Evolutionary conservation across 202 grass and related monocot species (phyloP).

Genomic region (Setaria viridis): DNA sequence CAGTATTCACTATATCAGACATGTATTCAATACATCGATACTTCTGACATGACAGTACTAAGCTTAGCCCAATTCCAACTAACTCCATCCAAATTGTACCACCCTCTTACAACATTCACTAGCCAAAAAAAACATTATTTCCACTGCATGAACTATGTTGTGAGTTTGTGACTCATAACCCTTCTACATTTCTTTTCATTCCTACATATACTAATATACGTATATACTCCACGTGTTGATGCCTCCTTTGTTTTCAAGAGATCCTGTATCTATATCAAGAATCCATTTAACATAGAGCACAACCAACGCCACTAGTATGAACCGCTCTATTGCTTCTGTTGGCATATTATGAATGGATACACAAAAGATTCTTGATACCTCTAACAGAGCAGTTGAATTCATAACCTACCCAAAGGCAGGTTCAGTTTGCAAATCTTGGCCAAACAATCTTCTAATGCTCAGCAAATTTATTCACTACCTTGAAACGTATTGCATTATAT

Average conservation of each 20-base stretch:
- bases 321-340: background rate
- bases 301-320: background rate
- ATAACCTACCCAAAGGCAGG: slow-evolving; percentile 9
- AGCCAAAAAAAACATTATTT: background rate
- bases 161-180: background rate
- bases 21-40: background rate
- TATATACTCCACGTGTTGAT: background rate
- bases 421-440: background rate
- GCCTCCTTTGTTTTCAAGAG: background rate
- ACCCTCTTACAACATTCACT: background rate
- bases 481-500: background rate
- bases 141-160: background rate
- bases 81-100: background rate
- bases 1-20: background rate
- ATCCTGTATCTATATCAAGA: background rate
- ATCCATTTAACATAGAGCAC: background rate
- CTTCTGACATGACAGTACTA: background rate
- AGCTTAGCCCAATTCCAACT: background rate
- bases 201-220: background rate
- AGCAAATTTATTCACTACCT: background rate
- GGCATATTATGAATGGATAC: background rate
- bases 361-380: slow-evolving; percentile 3
- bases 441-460: slow-evolving; percentile 3
- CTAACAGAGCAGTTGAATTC: background rate
- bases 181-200: background rate